These are phyloP conservation scores for Panicum miliaceum DNA, from an alignment of 176 grass and related monocot species.

Conservation along the genomic window DNA sequence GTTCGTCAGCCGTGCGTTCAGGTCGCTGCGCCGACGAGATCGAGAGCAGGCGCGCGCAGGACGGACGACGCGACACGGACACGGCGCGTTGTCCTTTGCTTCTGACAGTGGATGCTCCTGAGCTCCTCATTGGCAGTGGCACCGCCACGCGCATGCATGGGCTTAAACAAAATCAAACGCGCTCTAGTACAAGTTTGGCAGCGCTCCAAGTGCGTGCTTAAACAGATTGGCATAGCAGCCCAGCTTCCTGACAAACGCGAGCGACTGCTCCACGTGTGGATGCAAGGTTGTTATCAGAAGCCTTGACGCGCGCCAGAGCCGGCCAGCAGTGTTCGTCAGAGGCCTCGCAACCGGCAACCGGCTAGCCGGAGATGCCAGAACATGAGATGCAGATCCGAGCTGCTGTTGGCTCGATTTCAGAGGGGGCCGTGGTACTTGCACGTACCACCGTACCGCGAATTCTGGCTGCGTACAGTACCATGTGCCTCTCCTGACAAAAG, in stretches of 20 bases:
- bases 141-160: neutral
- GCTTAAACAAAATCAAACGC: neutral
- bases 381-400: constrained; percentile 40
- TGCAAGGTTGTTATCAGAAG: neutral
- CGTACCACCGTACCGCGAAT: constrained; percentile 9
- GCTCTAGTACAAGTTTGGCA: neutral
- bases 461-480: neutral
- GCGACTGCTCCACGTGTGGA: constrained; percentile 15
- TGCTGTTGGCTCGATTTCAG: neutral
- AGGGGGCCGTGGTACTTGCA: constrained; percentile 32
- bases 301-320: neutral
- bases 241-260: neutral
- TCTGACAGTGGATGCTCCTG: neutral
- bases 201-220: neutral
- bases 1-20: neutral
- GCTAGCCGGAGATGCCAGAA: neutral
- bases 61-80: neutral
- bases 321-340: neutral
- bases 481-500: neutral
- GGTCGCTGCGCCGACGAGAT: neutral
- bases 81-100: neutral
- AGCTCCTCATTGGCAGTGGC: neutral
- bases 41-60: neutral
- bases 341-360: too few relatives aligned
- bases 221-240: neutral